Conservation (phyloP, 208 protist species). For the Trypanosomatidae sp. region DNA sequence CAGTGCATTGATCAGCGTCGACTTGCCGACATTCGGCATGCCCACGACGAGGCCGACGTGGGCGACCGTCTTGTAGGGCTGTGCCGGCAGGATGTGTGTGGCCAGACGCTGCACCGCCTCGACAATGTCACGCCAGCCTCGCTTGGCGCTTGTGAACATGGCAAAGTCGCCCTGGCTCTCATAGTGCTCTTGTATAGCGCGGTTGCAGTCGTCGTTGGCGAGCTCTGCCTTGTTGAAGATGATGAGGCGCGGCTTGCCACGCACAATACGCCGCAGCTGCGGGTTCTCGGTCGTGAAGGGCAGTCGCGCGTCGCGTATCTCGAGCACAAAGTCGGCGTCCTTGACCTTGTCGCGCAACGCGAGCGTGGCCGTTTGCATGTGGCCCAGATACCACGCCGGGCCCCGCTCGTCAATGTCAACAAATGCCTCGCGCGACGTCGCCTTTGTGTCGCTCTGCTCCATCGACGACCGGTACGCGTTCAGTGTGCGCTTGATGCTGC, state of each 20-base stretch:
- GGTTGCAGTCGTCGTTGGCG: conserved; percentile 76
- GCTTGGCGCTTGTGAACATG: conserved; percentile 72
- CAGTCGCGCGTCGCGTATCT: conserved; percentile 87
- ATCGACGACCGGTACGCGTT: conserved; percentile 58
- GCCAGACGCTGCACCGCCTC: conserved; percentile 72
- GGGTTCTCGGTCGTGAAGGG: conserved; percentile 84
- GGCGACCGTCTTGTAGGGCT: conserved; percentile 51
- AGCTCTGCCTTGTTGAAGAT: conserved; percentile 90
- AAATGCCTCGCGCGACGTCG: conserved; percentile 70
- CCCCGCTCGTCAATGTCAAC: conserved; percentile 81
- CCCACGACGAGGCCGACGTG: conserved; percentile 84
- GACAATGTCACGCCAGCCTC: conserved; percentile 65
- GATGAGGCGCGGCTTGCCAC: conserved; percentile 57
- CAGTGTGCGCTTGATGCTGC: conserved; percentile 72
- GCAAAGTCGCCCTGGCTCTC: conserved; percentile 30
- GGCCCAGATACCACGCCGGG: conserved; percentile 79
- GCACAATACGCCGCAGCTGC: conserved; percentile 41
- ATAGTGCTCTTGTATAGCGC: conserved; percentile 69
- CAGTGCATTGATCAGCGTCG: conserved; percentile 89
- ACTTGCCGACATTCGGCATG: conserved; percentile 94
- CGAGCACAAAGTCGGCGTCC: conserved; percentile 83
- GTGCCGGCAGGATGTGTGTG: conserved; percentile 45
- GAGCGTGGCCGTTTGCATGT: conserved; percentile 63
- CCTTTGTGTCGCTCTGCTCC: conserved; percentile 35
- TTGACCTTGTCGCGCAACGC: conserved; percentile 56